Evolutionary conservation across 2,329 filamentous ascomycete species (phyloP).

Genomic region (Pseudohalonectria lignicola): DNA sequence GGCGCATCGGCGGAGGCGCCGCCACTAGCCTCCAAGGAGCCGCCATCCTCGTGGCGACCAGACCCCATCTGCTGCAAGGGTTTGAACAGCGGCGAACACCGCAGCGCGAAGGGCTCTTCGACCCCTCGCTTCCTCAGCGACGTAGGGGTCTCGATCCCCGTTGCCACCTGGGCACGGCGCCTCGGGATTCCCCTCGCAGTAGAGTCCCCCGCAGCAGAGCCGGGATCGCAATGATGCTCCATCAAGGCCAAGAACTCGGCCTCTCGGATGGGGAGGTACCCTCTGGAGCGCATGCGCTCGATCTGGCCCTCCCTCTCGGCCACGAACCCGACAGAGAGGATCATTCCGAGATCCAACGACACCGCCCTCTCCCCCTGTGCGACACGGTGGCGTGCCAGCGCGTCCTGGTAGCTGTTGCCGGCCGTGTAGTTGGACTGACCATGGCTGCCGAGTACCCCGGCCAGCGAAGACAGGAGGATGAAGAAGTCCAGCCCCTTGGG

Average conservation of each 20-base stretch:
- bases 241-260: constrained; percentile 36
- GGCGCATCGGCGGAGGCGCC: neutral
- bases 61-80: neutral
- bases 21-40: neutral
- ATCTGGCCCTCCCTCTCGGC: constrained; percentile 31
- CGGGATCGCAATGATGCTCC: constrained; percentile 8
- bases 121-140: neutral
- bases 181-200: neutral
- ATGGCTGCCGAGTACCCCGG: constrained; percentile 12
- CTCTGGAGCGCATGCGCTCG: constrained; percentile 34
- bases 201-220: neutral
- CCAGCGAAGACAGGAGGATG: constrained; percentile 15
- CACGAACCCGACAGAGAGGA: constrained; percentile 31
- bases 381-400: constrained; percentile 12
- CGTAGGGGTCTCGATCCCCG: constrained; percentile 34
- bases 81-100: neutral
- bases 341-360: constrained; percentile 12
- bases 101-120: neutral
- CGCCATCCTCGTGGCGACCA: neutral
- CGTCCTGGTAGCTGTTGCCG: constrained; percentile 21
- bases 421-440: constrained; percentile 17
- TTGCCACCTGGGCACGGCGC: constrained; percentile 27
- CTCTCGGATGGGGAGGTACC: constrained; percentile 42
- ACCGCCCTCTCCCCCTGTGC: constrained; percentile 7
- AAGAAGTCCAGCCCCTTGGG: constrained; percentile 17